Base-by-base conservation (phyloP, 192 early-diverging fungal species). In the Cetraspora pellucida region DNA sequence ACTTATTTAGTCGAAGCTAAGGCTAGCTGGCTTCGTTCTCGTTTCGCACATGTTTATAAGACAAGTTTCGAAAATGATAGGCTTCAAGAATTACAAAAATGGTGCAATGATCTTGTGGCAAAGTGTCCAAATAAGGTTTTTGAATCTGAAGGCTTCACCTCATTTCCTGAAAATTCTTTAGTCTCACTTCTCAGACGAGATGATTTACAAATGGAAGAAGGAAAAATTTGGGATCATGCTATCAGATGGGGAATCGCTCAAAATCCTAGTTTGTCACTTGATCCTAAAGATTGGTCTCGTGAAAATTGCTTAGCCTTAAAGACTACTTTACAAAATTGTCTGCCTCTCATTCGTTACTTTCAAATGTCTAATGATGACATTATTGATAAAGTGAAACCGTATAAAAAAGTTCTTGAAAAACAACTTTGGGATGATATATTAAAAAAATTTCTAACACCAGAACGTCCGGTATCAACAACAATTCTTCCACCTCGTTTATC, bases 161-260 rank as follows among this genome's bases (percentile, higher is more conserved):
- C 23, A 50, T 16, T 71, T 28, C 16, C 23, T 49, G 68, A 71
- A 30, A 52, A 47, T 10, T 11, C 28, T 9, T 49, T 71, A 25
- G 11, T 47, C 2, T 16, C 19, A n/a, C n/a, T 71, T 25, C 21
- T 71, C 27, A 3, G 14, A 52, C 19, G 28, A 27, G 46, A 71
- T 52, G 21, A 71, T 50, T 19, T 71, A 21, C 23, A 52, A 50
- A 71, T 71, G 46, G 11, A 23, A 17, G 68, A 71, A 50, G 23
- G n/a, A 14, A 10, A 49, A 50, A 23, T 71, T 19, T 71, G 68
- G 68, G 49, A 47, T 17, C 10, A 52, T 52, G 49, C 28, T 6
- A n/a, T 71, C 8, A 52, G 9, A 50, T 71, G 68, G 68, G 68
- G 68, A 54, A 17, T 54, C 28, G 49, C 68, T 17, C 44, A 71